Evolutionary conservation across 2,329 filamentous ascomycete species (phyloP).

Genomic region (Blastomyces gilchristii): DNA sequence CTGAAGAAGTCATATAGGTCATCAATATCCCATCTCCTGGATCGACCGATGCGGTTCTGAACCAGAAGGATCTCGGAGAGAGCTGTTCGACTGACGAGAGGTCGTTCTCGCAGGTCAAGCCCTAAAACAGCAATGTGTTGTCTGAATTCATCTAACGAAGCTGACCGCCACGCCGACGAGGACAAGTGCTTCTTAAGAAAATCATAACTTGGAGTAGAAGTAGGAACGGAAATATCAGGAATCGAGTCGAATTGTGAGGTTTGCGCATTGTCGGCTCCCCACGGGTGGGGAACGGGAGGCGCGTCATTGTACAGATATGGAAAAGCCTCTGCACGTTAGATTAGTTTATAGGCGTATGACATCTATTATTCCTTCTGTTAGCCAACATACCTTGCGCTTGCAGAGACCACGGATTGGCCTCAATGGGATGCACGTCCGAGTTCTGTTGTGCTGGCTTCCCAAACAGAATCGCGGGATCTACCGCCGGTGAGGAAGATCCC

Average conservation of each 20-base stretch:
- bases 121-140: neutral
- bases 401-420: neutral
- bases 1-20: conserved; percentile 27
- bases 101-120: neutral
- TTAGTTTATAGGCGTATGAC: neutral
- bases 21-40: conserved; percentile 11
- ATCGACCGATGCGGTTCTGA: neutral
- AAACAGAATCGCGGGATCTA: conserved; percentile 35
- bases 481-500: conserved; percentile 20
- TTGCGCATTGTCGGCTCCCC: neutral
- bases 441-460: conserved; percentile 26
- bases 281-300: neutral
- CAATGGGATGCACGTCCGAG: neutral
- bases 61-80: conserved; percentile 18
- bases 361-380: neutral
- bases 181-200: neutral
- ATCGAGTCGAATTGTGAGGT: neutral
- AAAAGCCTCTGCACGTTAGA: neutral
- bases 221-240: neutral
- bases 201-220: neutral
- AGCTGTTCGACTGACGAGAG: neutral
- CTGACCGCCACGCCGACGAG: neutral
- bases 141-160: conserved; percentile 4
- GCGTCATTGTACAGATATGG: neutral
- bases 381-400: neutral